Evolutionary conservation across 192 early-diverging fungal genomes (phyloP), one percentile per base, ranked within the genome.

Genomic region (Podila minutissima): DNA sequence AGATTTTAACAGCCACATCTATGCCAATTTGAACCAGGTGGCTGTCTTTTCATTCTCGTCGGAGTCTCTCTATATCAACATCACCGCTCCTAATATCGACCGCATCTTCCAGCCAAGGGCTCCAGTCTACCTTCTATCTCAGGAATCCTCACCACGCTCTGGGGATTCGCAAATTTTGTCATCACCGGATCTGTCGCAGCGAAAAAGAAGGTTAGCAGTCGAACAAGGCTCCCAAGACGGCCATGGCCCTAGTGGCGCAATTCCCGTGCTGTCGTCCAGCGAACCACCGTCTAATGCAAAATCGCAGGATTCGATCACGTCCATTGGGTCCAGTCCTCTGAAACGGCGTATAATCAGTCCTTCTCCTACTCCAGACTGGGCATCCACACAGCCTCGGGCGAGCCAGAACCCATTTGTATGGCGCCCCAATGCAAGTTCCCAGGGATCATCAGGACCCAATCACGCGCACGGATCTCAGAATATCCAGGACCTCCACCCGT

Each of bases 11-110:
- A 17, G 15, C 12, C 15, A 46, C 15, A 46, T 37, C 9, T 4
- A 46, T 17, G 0, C 41, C 41, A 3, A 46, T 46, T 46, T 15
- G 1, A n/a, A 55, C 11, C 60, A 81, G 77, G 77, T 81, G 5
- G 72, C 77, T 9, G 62, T 81, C 9, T 81, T 81, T 35, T 81
- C 77, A 28, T 71, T 66, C 9, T 67, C 75, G 3, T 61, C 66
- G 22, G 32, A 66, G 29, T 81, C 77, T 20, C 77, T 73, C 50
- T 81, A 81, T 22, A 53, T 81, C 22, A 81, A 72, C n/a, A 81
- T 81, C 35, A 72, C 70, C 0, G 38, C 28, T 15, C 66, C 62
- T 1, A 81, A 81, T 26, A 81, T 81, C 19, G 22, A 46, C 4
- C 50, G 55, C 5, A 49, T 81, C 15, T 81, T 73, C 48, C 37